A percentile compares a stretch with the other conserved stretches of the same genome.
Evolutionary conservation across 331 rosid genomes (phyloP).

Genomic region (Malus hybrid): DNA sequence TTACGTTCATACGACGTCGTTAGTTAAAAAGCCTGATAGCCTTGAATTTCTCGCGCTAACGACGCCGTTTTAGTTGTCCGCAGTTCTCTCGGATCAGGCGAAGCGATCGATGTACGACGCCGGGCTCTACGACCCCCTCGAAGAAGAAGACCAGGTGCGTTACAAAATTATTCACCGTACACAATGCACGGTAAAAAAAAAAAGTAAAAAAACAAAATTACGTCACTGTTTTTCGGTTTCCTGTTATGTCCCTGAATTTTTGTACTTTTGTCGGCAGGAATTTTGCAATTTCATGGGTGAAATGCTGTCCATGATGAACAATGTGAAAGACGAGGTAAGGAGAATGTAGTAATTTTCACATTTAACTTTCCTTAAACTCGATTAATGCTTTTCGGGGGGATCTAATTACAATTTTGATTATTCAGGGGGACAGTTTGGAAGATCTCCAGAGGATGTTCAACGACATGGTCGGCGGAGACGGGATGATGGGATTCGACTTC

Average conservation of each 20-base stretch:
- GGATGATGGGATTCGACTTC: conserved; percentile 24
- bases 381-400: too few relatives aligned
- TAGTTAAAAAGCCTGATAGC: background rate
- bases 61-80: conserved; percentile 3
- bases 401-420: background rate
- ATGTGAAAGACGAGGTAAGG: conserved; percentile 68
- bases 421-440: conserved; percentile 73
- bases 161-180: conserved; percentile 2
- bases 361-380: too few relatives aligned
- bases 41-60: background rate
- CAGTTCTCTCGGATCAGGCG: conserved; percentile 84
- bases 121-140: conserved; percentile 70
- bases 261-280: conserved; percentile 32
- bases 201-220: background rate
- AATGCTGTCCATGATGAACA: conserved; percentile 92
- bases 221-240: background rate
- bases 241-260: background rate
- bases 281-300: conserved; percentile 89
- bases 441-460: conserved; percentile 78
- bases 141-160: conserved; percentile 67
- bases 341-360: too few relatives aligned
- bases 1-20: background rate
- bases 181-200: conserved; percentile 14
- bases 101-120: conserved; percentile 90
- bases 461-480: conserved; percentile 74